phyloP scores from a whole-genome alignment of 73 alveolate genomes.

The Tetrahymena borealis region DNA sequence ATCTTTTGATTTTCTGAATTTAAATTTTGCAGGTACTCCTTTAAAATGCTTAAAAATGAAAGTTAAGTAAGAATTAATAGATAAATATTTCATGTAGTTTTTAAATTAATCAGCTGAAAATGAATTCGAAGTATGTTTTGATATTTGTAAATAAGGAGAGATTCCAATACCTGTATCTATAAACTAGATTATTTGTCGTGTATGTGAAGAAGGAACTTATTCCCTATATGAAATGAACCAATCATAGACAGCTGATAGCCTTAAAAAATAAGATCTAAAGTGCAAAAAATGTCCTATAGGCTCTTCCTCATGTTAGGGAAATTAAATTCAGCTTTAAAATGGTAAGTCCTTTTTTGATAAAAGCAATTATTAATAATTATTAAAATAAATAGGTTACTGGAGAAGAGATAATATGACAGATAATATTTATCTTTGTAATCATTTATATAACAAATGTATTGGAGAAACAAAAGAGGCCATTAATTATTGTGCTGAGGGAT shows the following conservation, averaged over 20 bases:
- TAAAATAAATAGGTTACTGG: not conserved
- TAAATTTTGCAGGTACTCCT: not conserved
- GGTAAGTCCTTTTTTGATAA: not conserved
- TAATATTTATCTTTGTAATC: not conserved
- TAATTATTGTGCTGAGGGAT: not conserved
- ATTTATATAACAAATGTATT: not conserved
- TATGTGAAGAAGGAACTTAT: not conserved
- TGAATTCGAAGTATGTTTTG: not conserved
- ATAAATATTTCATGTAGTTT: not conserved
- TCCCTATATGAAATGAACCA: not conserved
- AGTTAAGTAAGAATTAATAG: not conserved
- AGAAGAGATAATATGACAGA: not conserved
- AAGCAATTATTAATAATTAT: not conserved
- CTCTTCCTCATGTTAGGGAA: not conserved
- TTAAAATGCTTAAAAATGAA: not conserved
- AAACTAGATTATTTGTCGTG: not conserved
- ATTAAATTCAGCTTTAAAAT: not conserved
- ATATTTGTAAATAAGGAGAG: not conserved
- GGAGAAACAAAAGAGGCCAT: not conserved
- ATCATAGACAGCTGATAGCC: not conserved
- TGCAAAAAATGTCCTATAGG: not conserved
- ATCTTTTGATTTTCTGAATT: not conserved
- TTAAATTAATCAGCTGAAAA: not conserved
- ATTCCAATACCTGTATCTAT: not conserved
- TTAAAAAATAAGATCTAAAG: not conserved